Evolutionary conservation across 495 filamentous ascomycete species (phyloP), one percentile per base, ranked within the genome.

Genomic region (Aspergillus affinis): DNA sequence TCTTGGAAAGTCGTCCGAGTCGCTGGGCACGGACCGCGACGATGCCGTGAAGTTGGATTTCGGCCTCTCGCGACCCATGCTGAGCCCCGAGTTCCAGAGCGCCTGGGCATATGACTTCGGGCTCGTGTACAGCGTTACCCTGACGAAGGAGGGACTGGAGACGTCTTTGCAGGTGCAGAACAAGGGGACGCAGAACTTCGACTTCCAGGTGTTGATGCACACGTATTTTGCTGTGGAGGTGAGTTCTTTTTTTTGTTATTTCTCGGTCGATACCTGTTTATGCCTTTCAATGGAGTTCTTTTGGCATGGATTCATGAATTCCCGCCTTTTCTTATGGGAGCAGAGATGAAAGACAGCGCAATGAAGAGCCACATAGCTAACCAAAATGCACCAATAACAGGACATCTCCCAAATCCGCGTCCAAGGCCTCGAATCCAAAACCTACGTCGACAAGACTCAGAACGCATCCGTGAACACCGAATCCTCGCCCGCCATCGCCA

Each of bases 141-240:
- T 99, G 49, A 86, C 81, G 48, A 84, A 81, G 63, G 87, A 87
- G 15, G 84, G 84, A 29, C 76, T 98, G 72, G 86, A 85, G 68
- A 98, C 94, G 13, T 88, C 85, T 62, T 78, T 99, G 50, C 88
- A 91, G 62, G 88, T 97, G 54, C 87, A 88, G 66, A 99, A 99
- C 69, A 70, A 79, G 64, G 93, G 91, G 27, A 74, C 81, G 18
- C 73, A 86, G 78, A 84, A 87, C 61, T 94, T 92, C 67, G 93
- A 98, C 53, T 96, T 94, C 75, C 90, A 97, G 82, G 80, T 90
- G 49, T 73, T 99, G 68, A 75, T 97, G 81, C 95, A 99, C 72
- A 96, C 88, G 6, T 99, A 99, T 71, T 79, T 97, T 48, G 80
- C 77, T 30, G 78, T 98, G 61, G 80, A 88, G 55, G 93, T 97